A percentile compares a stretch with the other conserved stretches of the same genome.
Evolutionary conservation across 495 filamentous ascomycete species (phyloP).

Genomic region (Penicillium egyptiacum): DNA sequence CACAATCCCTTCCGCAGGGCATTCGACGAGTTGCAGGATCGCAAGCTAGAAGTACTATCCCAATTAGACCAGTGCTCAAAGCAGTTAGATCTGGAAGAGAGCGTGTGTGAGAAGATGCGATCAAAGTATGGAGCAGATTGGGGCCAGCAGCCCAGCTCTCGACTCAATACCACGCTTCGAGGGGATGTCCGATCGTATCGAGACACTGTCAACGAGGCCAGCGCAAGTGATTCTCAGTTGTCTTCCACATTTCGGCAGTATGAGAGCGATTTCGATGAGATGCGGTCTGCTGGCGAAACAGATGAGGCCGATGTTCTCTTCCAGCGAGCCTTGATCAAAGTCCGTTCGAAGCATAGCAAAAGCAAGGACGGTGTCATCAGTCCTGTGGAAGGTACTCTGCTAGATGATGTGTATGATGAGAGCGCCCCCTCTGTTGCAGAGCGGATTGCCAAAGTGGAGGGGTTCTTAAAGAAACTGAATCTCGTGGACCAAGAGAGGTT

Average conservation of each 20-base stretch:
- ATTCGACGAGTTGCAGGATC: conserved; percentile 73
- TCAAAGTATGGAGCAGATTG: conserved; percentile 95
- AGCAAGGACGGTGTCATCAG: conserved; percentile 62
- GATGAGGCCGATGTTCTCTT: conserved; percentile 89
- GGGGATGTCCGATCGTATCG: conserved; percentile 83
- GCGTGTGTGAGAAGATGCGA: conserved; percentile 98
- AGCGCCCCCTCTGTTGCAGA: conserved; percentile 76
- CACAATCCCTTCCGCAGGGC: conserved; percentile 73
- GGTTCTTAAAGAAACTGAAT: conserved; percentile 86
- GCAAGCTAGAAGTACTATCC: conserved; percentile 69
- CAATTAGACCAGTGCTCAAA: conserved; percentile 78
- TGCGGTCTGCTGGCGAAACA: conserved; percentile 84
- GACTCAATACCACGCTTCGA: conserved; percentile 82
- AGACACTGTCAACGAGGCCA: conserved; percentile 85
- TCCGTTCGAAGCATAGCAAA: conserved; percentile 59
- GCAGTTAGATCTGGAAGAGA: conserved; percentile 92
- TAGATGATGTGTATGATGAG: conserved; percentile 91
- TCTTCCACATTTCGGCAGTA: conserved; percentile 79
- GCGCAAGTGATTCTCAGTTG: conserved; percentile 82
- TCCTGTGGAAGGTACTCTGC: conserved; percentile 70
- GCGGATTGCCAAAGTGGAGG: conserved; percentile 86
- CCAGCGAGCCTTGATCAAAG: conserved; percentile 76
- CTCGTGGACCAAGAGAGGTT: conserved; percentile 85
- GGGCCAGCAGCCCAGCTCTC: conserved; percentile 93
- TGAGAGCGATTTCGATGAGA: conserved; percentile 89